Evolutionary conservation across 257 asterid genomes (phyloP).

Genomic region (Lithospermum erythrorhizon): DNA sequence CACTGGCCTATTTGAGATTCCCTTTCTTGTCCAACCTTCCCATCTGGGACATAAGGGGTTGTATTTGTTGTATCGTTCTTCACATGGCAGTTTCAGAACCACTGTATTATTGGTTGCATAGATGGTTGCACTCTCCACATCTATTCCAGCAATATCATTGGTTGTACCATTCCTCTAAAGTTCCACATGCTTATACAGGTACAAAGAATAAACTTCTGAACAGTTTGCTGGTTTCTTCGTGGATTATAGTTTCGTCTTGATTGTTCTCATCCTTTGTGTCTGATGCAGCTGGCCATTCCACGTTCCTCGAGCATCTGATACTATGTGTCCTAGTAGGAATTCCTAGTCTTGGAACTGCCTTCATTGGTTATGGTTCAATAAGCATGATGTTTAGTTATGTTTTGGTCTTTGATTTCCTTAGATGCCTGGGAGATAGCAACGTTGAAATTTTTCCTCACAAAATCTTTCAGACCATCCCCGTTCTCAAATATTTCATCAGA

Average conservation of each 20-base stretch:
- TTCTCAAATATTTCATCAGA: constrained; percentile 46
- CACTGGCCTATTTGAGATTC: constrained; percentile 44
- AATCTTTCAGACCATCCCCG: constrained; percentile 41
- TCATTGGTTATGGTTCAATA: constrained; percentile 68
- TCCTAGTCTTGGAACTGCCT: constrained; percentile 57
- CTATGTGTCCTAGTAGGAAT: constrained; percentile 50
- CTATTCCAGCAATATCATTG: constrained; percentile 63
- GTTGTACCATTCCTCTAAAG: constrained; percentile 76
- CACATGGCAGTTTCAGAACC: constrained; percentile 83
- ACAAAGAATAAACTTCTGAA: background rate
- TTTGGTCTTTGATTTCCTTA: constrained; percentile 68
- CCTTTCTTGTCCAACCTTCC: constrained; percentile 53
- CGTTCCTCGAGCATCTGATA: constrained; percentile 78
- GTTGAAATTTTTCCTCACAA: constrained; percentile 52
- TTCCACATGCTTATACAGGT: constrained; percentile 79
- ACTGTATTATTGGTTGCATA: constrained; percentile 73
- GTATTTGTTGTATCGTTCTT: constrained; percentile 44
- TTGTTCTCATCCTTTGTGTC: background rate
- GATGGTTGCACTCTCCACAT: constrained; percentile 45
- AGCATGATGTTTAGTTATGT: constrained; percentile 47
- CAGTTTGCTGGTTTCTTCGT: background rate
- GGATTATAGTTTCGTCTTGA: constrained; percentile 1
- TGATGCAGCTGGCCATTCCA: constrained; percentile 64
- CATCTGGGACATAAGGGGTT: constrained; percentile 59
- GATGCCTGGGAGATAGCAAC: constrained; percentile 76